These are phyloP conservation scores for Trichoderma aggressivum DNA, from an alignment of 2,329 filamentous ascomycete genomes.

Conservation along the genomic window DNA sequence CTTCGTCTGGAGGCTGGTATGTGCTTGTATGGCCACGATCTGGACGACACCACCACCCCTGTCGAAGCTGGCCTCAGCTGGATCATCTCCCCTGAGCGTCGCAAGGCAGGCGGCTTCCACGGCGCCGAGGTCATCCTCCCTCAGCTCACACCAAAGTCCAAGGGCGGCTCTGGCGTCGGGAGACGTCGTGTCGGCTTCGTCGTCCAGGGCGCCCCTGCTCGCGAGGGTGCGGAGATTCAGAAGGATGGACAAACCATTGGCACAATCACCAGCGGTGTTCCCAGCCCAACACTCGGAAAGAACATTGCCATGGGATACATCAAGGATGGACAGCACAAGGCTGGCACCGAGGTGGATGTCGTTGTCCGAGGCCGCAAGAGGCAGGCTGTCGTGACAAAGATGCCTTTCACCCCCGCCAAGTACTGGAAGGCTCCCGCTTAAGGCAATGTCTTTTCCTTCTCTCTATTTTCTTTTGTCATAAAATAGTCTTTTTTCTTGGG, in stretches of 20 bases:
- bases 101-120: conserved; percentile 69
- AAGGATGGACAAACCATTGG: conserved; percentile 67
- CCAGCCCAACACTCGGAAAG: conserved; percentile 78
- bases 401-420: conserved; percentile 82
- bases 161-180: conserved; percentile 66
- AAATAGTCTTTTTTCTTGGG: neutral
- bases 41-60: conserved; percentile 70
- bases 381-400: conserved; percentile 74
- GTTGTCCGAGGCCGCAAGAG: conserved; percentile 73
- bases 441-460: neutral
- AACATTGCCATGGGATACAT: conserved; percentile 98
- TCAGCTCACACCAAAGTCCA: conserved; percentile 70
- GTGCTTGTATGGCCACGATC: conserved; percentile 99
- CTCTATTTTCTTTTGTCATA: neutral
- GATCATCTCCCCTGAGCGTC: conserved; percentile 80
- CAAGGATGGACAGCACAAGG: conserved; percentile 75
- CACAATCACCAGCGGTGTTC: conserved; percentile 81
- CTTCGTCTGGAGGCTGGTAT: conserved; percentile 94
- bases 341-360: conserved; percentile 76
- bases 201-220: conserved; percentile 80
- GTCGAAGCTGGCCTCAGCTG: conserved; percentile 61
- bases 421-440: conserved; percentile 50
- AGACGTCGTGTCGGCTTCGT: conserved; percentile 77
- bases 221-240: conserved; percentile 82
- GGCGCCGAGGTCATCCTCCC: conserved; percentile 73